A percentile compares a stretch with the other conserved stretches of the same genome.
Conservation (phyloP, 1,284 basidiomycete genomes). For the Heterobasidion irregulare region DNA sequence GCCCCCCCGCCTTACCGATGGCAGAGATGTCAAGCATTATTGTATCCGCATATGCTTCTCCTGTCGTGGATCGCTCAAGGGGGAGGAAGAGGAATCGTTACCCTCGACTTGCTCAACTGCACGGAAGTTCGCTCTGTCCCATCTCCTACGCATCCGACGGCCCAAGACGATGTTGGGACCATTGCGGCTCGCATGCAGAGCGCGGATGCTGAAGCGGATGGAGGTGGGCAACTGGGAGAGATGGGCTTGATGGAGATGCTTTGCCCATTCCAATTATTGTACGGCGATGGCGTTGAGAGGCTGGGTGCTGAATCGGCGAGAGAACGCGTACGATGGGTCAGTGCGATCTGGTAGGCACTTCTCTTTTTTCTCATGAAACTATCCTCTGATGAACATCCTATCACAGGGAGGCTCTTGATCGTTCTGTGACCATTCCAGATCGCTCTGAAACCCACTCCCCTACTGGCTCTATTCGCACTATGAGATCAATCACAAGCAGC, state of each 20-base stretch:
- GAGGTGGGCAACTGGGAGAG: conserved; percentile 33
- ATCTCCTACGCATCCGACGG: conserved; percentile 69
- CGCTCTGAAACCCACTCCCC: conserved; percentile 54
- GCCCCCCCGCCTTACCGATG: conserved; percentile 69
- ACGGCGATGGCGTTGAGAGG: conserved; percentile 80
- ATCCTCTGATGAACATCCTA: not conserved
- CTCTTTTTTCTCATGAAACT: conserved; percentile 1
- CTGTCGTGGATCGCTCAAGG: conserved; percentile 77
- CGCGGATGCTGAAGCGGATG: conserved; percentile 34
- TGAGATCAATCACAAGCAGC: conserved; percentile 42
- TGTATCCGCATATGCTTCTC: conserved; percentile 74
- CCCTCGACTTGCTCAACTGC: conserved; percentile 77
- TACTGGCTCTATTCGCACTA: conserved; percentile 63
- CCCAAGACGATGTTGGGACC: conserved; percentile 77
- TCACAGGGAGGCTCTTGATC: conserved; percentile 59
- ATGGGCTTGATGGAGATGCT: conserved; percentile 51
- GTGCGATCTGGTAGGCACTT: conserved; percentile 67
- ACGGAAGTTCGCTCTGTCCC: conserved; percentile 74
- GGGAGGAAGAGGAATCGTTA: conserved; percentile 74
- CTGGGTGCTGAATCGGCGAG: conserved; percentile 76
- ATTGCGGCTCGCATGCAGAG: conserved; percentile 63
- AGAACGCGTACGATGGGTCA: conserved; percentile 83
- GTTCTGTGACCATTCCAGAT: conserved; percentile 40
- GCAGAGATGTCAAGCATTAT: conserved; percentile 77
- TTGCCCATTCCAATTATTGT: conserved; percentile 83